phyloP scores from a whole-genome alignment of 805 yeast genomes.

The Candida schatavii region DNA sequence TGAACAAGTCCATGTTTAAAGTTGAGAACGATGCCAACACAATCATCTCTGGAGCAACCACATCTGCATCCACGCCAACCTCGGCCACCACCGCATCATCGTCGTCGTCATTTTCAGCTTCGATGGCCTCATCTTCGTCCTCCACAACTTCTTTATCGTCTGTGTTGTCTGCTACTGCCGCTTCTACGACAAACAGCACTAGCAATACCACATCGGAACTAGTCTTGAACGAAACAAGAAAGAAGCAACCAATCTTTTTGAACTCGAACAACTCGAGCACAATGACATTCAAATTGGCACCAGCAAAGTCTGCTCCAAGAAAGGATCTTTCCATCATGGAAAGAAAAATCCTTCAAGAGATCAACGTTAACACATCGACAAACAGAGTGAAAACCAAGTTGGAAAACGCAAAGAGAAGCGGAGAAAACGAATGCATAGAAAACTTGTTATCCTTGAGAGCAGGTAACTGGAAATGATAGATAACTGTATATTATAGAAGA shows the following conservation, averaged over 20 bases:
- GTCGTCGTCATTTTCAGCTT: background rate
- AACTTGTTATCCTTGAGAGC: slow-evolving; percentile 39
- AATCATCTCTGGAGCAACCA: background rate
- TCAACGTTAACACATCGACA: slow-evolving; percentile 14
- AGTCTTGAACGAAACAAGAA: slow-evolving; percentile 27
- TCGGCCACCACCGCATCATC: background rate
- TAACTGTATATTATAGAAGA: background rate
- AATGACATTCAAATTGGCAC: slow-evolving; percentile 35
- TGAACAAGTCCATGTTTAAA: slow-evolving; percentile 3
- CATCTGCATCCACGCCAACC: background rate
- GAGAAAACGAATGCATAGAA: slow-evolving; percentile 32
- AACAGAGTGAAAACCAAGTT: slow-evolving; percentile 7
- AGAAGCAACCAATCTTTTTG: slow-evolving; percentile 32
- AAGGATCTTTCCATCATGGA: slow-evolving; percentile 9
- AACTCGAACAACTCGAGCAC: slow-evolving; percentile 28
- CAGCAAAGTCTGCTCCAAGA: slow-evolving; percentile 21
- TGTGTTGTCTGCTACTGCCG: too few relatives aligned
- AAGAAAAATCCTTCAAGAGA: slow-evolving; percentile 27
- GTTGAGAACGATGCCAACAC: background rate
- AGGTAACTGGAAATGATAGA: slow-evolving; percentile 28
- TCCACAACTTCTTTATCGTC: background rate
- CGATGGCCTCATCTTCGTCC: background rate
- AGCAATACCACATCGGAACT: slow-evolving; percentile 3
- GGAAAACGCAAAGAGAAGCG: slow-evolving; percentile 6
- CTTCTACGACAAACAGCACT: background rate